Percentiles rank a stretch among this genome's conserved stretches.
Conservation (phyloP, 139 green algal species). For the Tetraselmis striata region DNA sequence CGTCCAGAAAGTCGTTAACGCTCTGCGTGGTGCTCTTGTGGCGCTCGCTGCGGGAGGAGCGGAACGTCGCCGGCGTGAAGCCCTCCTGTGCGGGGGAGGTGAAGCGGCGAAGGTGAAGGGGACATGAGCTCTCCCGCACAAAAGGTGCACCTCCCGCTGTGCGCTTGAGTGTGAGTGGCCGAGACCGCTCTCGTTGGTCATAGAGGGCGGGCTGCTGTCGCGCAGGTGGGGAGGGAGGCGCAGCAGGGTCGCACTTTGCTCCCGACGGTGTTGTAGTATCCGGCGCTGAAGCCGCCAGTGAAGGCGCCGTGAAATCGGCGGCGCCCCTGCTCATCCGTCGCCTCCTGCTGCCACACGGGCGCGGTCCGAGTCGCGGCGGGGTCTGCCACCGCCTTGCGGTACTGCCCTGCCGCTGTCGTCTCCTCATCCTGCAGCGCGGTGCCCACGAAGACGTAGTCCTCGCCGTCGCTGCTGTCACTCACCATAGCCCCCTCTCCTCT, state of each 20-base stretch:
- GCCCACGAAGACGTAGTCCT: conserved; percentile 65
- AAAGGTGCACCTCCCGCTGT: no score
- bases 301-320: conserved; percentile 92
- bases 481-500: no score
- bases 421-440: conserved; percentile 56
- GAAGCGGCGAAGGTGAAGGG: background rate
- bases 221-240: background rate
- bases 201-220: no score
- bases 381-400: conserved; percentile 36
- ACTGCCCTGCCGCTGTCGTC: conserved; percentile 22
- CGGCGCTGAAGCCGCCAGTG: conserved; percentile 86
- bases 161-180: no score
- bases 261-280: conserved; percentile 93
- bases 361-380: conserved; percentile 14
- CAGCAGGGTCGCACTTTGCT: conserved; percentile 42
- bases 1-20: conserved; percentile 88
- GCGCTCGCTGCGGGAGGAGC: conserved; percentile 47
- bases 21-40: conserved; percentile 37
- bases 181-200: no score
- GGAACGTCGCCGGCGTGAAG: conserved; percentile 73
- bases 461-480: conserved; percentile 24
- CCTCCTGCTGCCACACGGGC: conserved; percentile 63
- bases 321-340: conserved; percentile 71
- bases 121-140: no score
- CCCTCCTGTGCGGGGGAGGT: conserved; percentile 48